Base-by-base conservation (phyloP, 2,329 filamentous ascomycete species). In the Fusarium sp. region DNA sequence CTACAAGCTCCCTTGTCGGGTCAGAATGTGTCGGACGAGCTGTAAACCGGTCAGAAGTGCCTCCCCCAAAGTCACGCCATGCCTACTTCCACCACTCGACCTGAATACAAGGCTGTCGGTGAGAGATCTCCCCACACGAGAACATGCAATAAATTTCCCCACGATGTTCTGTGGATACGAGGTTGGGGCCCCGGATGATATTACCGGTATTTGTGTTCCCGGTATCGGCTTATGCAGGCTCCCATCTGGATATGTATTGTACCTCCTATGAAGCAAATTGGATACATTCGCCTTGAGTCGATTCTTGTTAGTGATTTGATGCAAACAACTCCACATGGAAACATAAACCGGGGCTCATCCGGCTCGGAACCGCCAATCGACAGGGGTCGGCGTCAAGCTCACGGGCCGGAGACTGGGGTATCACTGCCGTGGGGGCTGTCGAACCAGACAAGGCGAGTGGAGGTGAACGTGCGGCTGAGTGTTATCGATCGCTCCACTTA, bases 41-140 rank as follows among this genome's bases (percentile, higher is more conserved):
- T 75, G 22, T 75, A 34, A 70, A 38, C 62, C 26, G 34, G 36
- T 44, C 15, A 59, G 28, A 42, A 51, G 28, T 36, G 38, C 24
- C 42, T 12, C 64, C 72, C 70, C 74, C 71, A 76, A 74, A 47
- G 66, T 72, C 76, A 75, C 66, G 71, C 76, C 71, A 52, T 30
- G 52, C 39, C n/a, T 54, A 64, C 51, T 17, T 39, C 48, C 44
- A 71, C 59, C 34, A 55, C 51, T 41, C 36, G 51, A n/a, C 18
- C 28, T 36, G 61, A 62, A 42, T 28, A 30, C 18, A 52, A 32
- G 51, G 60, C 41, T 42, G 34, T 24, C 30, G 42, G 34, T 32
- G 30, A 36, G 20, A 17, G 20, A 42, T 48, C 28, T 44, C 56
- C 74, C 70, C 73, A 74, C 73, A 75, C 44, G 28, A 62, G 24